These are phyloP conservation scores for Plicaturopsis crispa DNA, from an alignment of 768 basidiomycete genomes.

Conservation along the genomic window DNA sequence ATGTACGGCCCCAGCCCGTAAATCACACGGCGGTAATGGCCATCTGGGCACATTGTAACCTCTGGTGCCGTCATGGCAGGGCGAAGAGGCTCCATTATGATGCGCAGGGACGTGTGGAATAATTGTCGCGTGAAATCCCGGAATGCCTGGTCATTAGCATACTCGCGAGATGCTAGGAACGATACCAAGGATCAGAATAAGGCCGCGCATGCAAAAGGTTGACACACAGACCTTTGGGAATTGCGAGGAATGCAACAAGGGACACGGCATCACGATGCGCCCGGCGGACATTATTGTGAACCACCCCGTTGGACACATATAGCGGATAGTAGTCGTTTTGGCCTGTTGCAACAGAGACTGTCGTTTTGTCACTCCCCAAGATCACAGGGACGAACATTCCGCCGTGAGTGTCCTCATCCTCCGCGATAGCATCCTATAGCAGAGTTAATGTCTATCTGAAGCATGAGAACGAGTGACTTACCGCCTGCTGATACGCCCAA, in stretches of 20 bases:
- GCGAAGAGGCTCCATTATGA: conserved; percentile 14
- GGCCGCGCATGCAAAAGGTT: conserved; percentile 3
- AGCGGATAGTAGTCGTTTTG: conserved; percentile 15
- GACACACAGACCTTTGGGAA: conserved; percentile 12
- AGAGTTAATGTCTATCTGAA: background rate
- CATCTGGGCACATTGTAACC: conserved; percentile 20
- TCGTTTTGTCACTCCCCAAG: conserved; percentile 17
- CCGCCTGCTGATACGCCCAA: conserved; percentile 16
- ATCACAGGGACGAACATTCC: conserved; percentile 10
- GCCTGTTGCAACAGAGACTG: conserved; percentile 15
- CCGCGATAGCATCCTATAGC: conserved; percentile 9
- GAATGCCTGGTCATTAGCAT: conserved; percentile 9
- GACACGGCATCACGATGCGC: conserved; percentile 13
- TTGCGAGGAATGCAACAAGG: conserved; percentile 11
- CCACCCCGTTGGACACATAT: conserved; percentile 11
- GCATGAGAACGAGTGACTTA: conserved; percentile 8
- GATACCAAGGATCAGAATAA: background rate
- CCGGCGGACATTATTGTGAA: conserved; percentile 8
- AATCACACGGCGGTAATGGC: conserved; percentile 18
- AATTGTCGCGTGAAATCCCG: conserved; percentile 20
- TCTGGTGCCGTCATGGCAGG: conserved; percentile 18
- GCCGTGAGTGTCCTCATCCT: conserved; percentile 10
- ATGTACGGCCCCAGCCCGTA: conserved; percentile 29
- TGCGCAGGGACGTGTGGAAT: conserved; percentile 21
- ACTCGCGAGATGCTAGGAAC: conserved; percentile 6